phyloP scores from a whole-genome alignment of 1,284 basidiomycete species.

The Laetiporus sulphureus region DNA sequence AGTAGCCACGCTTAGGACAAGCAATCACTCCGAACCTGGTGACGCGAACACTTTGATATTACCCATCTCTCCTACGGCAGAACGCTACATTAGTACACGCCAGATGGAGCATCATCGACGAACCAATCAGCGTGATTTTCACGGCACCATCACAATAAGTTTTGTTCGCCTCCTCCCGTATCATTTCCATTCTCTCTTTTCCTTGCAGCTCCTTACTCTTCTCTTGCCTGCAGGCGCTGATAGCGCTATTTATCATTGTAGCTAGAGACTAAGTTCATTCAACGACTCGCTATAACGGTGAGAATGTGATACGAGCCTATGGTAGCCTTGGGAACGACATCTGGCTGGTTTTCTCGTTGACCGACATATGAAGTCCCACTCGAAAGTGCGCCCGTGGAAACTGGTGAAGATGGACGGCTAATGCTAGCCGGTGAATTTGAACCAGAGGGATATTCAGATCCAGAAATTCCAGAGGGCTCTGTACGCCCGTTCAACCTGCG shows the following conservation, averaged over 20 bases:
- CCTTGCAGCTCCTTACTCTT: slow-evolving; percentile 56
- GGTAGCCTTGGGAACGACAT: too few relatives aligned
- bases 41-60: slow-evolving; percentile 64
- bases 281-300: too few relatives aligned
- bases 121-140: slow-evolving; percentile 52
- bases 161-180: slow-evolving; percentile 72
- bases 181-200: slow-evolving; percentile 59
- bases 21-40: slow-evolving; percentile 40
- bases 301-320: too few relatives aligned
- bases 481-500: too few relatives aligned
- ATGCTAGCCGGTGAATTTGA: too few relatives aligned
- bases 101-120: not conserved
- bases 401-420: too few relatives aligned
- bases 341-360: too few relatives aligned
- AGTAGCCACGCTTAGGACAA: not conserved
- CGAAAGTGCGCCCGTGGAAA: too few relatives aligned
- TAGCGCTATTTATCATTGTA: slow-evolving; percentile 69
- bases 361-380: too few relatives aligned
- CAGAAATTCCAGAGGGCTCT: too few relatives aligned
- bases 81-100: slow-evolving; percentile 3
- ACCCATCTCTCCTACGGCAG: slow-evolving; percentile 48
- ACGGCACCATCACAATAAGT: slow-evolving; percentile 83
- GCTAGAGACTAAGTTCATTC: too few relatives aligned
- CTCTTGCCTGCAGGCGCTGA: slow-evolving; percentile 73
- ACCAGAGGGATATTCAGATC: too few relatives aligned